phyloP scores from a whole-genome alignment of 768 basidiomycete species.

The Termitomyces sp. region DNA sequence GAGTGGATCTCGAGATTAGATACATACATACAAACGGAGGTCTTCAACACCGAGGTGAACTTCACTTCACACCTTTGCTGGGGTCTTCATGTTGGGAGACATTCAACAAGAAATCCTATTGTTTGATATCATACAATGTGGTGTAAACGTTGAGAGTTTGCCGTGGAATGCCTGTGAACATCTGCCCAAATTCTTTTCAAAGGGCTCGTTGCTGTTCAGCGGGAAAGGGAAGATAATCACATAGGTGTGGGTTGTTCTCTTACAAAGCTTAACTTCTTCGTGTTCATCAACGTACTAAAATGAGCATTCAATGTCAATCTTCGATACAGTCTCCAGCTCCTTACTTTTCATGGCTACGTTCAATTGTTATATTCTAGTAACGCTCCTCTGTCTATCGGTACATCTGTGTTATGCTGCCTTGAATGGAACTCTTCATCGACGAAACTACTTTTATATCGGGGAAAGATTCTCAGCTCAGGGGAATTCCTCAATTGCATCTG shows the following conservation, averaged over 20 bases:
- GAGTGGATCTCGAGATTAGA: too few relatives aligned
- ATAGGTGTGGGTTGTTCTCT: background rate
- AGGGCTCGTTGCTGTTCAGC: too few relatives aligned
- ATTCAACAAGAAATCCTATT: background rate
- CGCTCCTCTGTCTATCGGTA: background rate
- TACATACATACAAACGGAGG: too few relatives aligned
- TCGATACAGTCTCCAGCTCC: background rate
- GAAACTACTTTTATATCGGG: constrained; percentile 45
- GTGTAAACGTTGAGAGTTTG: background rate
- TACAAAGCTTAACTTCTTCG: background rate
- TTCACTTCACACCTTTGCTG: too few relatives aligned
- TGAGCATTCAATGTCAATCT: too few relatives aligned
- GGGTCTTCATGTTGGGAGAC: too few relatives aligned
- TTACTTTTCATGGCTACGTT: background rate
- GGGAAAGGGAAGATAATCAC: background rate
- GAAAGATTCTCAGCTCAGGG: constrained; percentile 30
- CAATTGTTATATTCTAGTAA: background rate
- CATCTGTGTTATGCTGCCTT: background rate
- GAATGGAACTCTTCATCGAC: constrained; percentile 34
- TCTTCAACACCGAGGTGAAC: too few relatives aligned
- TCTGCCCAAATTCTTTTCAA: background rate
- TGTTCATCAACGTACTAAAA: background rate
- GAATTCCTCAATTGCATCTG: constrained; percentile 31
- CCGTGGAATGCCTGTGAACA: background rate
- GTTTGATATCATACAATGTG: background rate